Base-by-base conservation (phyloP, 163 green algal genomes). In the Scenedesmus sp. region DNA sequence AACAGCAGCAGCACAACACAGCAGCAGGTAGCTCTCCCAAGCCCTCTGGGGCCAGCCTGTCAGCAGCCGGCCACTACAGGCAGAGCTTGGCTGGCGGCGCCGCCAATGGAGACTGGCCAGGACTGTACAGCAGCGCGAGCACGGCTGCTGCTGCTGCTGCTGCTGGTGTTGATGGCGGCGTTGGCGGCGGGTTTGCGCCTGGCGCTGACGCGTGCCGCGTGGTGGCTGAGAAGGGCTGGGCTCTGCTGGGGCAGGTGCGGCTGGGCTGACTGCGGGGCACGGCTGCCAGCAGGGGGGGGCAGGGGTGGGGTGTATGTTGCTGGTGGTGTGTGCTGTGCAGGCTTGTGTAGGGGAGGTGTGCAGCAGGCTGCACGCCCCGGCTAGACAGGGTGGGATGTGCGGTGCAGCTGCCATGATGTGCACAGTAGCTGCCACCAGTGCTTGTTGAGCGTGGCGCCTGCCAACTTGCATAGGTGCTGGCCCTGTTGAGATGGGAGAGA, bases 201-300 rank as follows among this genome's bases (percentile, higher is more conserved):
- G 91, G 92, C 12, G 86, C 70, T n/a, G 70, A 90, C 10, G 93
- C 93, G 10, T 94, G 92, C 74, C 26, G 46, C 59, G 73, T 94
- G 59, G 92, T 96, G 54, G 92, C 94, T 23, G 94, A 95, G 64
- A 91, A 95, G 60, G 94, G 81, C 3, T 96, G 94, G 94, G n/a
- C 23, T 55, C 89, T 95, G 88, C 93, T 96, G 89, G 88, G 90
- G n/a, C 89, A 92, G 89, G 89, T 92, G 56, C 26, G 84, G 2
- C 57, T 5, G 18, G 34, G 88, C 74, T 46, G 4, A 52, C 8
- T 4, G 59, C n/a, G 12, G 23, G 77, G 15, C 18, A 4, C 26
- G 8, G 9, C 5, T 59, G 34, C 34, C 34, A 46, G 34, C 34
- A 46, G 16, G 6, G 20, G 55, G 66, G 73, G 46, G 26, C 55